Conservation (phyloP, 2,329 filamentous ascomycete genomes). For the Penicillium thymicola region DNA sequence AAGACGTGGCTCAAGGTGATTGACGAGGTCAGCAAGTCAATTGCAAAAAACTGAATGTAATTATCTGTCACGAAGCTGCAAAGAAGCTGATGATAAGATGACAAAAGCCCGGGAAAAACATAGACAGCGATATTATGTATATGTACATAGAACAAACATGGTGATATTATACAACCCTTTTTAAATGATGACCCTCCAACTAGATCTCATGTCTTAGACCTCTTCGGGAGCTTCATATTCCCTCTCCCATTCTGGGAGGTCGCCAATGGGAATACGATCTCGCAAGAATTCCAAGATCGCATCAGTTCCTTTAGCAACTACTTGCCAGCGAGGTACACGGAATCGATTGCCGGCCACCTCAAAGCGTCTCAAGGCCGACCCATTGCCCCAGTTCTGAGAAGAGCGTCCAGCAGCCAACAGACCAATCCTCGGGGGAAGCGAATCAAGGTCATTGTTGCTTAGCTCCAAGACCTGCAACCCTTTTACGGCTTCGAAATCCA, state of each 20-base stretch:
- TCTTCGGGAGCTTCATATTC: conserved; percentile 20
- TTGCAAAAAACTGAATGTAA: conserved; percentile 15
- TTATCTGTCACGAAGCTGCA: background rate
- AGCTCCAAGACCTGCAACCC: conserved; percentile 76
- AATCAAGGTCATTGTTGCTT: conserved; percentile 80
- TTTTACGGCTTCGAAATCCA: conserved; percentile 69
- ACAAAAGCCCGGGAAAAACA: conserved; percentile 8
- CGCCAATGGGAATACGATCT: conserved; percentile 63
- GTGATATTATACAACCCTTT: conserved; percentile 14
- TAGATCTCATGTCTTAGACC: background rate
- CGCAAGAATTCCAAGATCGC: conserved; percentile 77
- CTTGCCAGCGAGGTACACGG: conserved; percentile 77
- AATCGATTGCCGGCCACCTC: conserved; percentile 85
- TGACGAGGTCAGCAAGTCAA: conserved; percentile 38
- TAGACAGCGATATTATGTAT: conserved; percentile 11
- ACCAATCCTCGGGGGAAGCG: conserved; percentile 75
- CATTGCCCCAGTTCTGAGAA: conserved; percentile 37
- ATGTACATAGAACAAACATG: conserved; percentile 16
- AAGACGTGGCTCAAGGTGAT: conserved; percentile 52
- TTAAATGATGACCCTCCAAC: background rate
- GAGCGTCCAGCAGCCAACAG: conserved; percentile 61
- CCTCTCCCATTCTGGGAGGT: conserved; percentile 39
- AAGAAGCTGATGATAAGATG: conserved; percentile 6
- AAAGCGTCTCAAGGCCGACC: conserved; percentile 59
- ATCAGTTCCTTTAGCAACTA: conserved; percentile 84